Base-by-base conservation (phyloP, 352 stramenopile genomes). In the Blastocystis sp. region DNA sequence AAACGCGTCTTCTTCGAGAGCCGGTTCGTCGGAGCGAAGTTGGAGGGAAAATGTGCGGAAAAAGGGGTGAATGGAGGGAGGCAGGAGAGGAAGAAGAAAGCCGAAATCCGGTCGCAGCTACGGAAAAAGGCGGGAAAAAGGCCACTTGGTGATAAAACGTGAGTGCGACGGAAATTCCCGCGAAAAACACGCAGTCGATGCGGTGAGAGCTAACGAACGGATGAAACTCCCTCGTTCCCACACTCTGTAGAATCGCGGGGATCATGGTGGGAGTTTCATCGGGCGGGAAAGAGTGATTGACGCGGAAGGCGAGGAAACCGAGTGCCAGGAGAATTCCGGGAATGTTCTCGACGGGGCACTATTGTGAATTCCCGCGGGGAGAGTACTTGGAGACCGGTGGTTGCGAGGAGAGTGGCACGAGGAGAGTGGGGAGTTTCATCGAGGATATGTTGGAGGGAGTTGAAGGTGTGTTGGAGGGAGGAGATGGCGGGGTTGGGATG, bases 311-410 rank as follows among this genome's bases (percentile, higher is more conserved):
- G 3, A 61, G 29, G 21, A 59, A 59, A 16, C 67, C 67, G 6
- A 42, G 14, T n/a, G 67, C 40, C 0, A 78, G 67, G 24, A 78
- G 29, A 48, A 61, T 6, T 6, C 67, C 67, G 27, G 38, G 42
- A 24, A 48, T 32, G 34, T 57, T 46, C 21, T 78, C 67, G 21
- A 78, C 67, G 18, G 67, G 67, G 29, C 57, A 67, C 57, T 67
- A 67, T 2, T 18, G 29, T 44, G 3, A 16, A 67, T 18, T 14
- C 11, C 21, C 4, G 24, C 3, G 16, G 38, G 24, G 14, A 67
- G 38, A 6, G 24, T 34, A 78, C 48, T 32, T 42, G 29, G 21
- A 40, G 34, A 32, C 67, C 67, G 18, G 67, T 56, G 0, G 67
- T 24, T 36, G 34, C 56, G 21, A 78, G 24, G 3, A 56, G 46